phyloP scores from a whole-genome alignment of 2,329 filamentous ascomycete genomes.

The Claviceps purpurea region DNA sequence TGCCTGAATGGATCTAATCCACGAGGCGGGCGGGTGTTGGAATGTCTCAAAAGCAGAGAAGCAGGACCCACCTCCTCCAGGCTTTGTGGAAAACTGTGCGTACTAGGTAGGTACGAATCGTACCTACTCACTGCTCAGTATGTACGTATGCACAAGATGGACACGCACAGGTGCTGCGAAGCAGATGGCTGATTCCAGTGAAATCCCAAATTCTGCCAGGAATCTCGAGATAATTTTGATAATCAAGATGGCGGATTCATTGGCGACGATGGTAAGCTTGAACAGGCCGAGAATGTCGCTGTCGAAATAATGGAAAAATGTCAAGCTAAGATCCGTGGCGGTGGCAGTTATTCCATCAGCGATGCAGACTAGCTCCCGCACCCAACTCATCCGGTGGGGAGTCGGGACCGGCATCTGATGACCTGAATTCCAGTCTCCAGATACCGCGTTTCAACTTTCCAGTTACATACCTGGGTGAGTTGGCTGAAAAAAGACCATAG shows the following conservation, averaged over 20 bases:
- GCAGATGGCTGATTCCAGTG: neutral
- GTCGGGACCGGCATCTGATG: too few relatives aligned
- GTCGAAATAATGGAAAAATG: neutral
- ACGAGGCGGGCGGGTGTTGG: too few relatives aligned
- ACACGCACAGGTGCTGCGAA: neutral
- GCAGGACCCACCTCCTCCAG: too few relatives aligned
- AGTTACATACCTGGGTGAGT: neutral
- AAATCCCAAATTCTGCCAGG: neutral
- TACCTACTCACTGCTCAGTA: too few relatives aligned
- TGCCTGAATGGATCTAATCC: too few relatives aligned
- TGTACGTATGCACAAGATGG: too few relatives aligned
- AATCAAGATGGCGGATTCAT: neutral
- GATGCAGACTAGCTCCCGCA: too few relatives aligned
- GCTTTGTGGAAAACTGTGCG: too few relatives aligned
- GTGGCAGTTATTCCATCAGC: neutral
- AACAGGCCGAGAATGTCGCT: neutral
- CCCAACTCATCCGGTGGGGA: too few relatives aligned
- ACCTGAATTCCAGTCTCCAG: neutral
- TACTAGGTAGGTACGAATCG: too few relatives aligned
- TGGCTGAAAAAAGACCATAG: neutral
- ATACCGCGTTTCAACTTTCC: too few relatives aligned
- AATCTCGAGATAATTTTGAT: slow-evolving; percentile 3
- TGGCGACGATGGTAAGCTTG: neutral
- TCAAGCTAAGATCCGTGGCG: neutral
- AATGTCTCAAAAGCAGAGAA: too few relatives aligned